Evolutionary conservation across 768 basidiomycete genomes (phyloP).

Genomic region (Porphyrellus cyaneotinctus): DNA sequence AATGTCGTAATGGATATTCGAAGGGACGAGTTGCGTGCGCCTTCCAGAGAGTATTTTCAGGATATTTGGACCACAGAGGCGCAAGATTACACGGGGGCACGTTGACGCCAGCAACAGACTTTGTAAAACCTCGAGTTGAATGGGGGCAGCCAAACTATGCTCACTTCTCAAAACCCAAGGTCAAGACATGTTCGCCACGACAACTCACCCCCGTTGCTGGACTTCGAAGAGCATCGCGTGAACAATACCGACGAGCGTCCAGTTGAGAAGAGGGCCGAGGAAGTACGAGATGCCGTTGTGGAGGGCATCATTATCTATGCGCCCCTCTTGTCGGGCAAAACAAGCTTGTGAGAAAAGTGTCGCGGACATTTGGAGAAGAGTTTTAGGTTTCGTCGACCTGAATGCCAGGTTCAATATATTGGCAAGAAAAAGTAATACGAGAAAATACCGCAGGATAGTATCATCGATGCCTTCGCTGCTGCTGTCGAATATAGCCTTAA

Average conservation of each 20-base stretch:
- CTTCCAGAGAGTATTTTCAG: conserved; percentile 42
- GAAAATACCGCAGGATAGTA: conserved; percentile 55
- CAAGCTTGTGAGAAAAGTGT: conserved; percentile 66
- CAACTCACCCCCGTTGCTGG: conserved; percentile 47
- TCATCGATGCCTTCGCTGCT: conserved; percentile 82
- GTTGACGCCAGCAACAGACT: conserved; percentile 58
- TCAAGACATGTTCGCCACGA: background rate
- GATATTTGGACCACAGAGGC: conserved; percentile 57
- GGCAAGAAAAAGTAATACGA: background rate
- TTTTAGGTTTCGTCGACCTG: conserved; percentile 70
- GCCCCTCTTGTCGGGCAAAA: conserved; percentile 39
- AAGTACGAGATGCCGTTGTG: conserved; percentile 79
- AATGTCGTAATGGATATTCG: conserved; percentile 35
- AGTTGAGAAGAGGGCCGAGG: conserved; percentile 64
- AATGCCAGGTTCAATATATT: background rate
- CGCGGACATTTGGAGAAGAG: conserved; percentile 61
- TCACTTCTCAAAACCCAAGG: background rate
- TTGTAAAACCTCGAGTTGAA: conserved; percentile 63
- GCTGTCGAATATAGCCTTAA: conserved; percentile 73
- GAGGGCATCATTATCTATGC: conserved; percentile 64
- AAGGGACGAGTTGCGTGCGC: conserved; percentile 30
- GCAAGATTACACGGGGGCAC: conserved; percentile 63
- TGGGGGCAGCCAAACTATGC: conserved; percentile 43
- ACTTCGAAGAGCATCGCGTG: conserved; percentile 60
- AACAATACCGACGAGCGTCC: conserved; percentile 76